Base-by-base conservation (phyloP, 441 rosid species). In the Geranium incanum region DNA sequence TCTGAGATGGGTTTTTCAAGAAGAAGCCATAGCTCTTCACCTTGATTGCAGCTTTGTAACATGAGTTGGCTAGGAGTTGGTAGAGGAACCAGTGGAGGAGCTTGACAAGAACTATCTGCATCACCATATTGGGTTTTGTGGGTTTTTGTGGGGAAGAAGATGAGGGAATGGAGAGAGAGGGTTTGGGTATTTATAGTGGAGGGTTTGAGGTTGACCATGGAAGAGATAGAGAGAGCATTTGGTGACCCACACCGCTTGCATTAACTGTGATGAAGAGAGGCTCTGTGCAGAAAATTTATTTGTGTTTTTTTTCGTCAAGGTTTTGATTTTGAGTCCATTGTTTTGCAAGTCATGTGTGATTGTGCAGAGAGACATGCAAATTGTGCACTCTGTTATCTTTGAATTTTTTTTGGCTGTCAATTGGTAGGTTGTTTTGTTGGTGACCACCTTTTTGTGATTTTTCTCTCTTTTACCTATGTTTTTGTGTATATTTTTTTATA, bases 31-130 rank as follows among this genome's bases (percentile, higher is more conserved):
- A 86, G 83, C 79, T 85, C 72, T 80, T 75, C 71, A 89, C 77
- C 83, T 88, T 93, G 75, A 76, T 82, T 33, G 88, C 88, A 45
- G 92, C 91, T 77, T 69, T 84, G 75, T 86, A 87, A 68, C 84
- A 90, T 19, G 96, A 87, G 74, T 81, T 87, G 55, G 91, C 91
- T 18, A 91, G 81, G 28, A 90, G 86, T 80, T 84, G 87, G 88
- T 86, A 84, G 68, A 87, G 68, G 4, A 88, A 74, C 95, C 92
- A 83, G 48, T 86, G 86, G 38, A 75, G 81, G 28, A 90, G 82
- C 80, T 82, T 85, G 39, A 84, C 77, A 23, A 87, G 76, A 66
- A 79, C 82, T 80, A 74, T 84, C 37, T 82, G 84, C 63, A 88
- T 82, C 73, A 85, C 88, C 89, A 86, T 89, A 21, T 21, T 21